These are phyloP conservation scores for Rhizoclosmatium sp. DNA, from an alignment of 192 early-diverging fungal species.

Conservation along the genomic window DNA sequence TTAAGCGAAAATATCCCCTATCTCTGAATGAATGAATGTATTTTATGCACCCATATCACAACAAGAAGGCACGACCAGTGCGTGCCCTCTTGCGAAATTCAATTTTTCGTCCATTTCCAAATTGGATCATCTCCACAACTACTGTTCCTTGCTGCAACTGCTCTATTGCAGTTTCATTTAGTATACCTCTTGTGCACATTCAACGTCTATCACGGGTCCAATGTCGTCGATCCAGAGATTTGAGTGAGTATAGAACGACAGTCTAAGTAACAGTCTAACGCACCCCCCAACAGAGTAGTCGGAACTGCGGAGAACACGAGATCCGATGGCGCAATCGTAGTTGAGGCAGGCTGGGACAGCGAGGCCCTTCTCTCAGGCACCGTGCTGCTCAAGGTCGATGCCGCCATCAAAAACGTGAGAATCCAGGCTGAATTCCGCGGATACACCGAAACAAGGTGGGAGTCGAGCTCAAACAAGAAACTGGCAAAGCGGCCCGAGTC, in stretches of 20 bases:
- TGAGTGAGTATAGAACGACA: neutral
- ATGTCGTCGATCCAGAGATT: neutral
- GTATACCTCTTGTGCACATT: too few relatives aligned
- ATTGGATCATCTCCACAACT: too few relatives aligned
- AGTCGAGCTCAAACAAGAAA: neutral
- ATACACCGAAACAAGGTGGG: slow-evolving; percentile 29
- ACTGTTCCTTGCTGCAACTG: too few relatives aligned
- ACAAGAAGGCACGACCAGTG: too few relatives aligned
- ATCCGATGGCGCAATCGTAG: slow-evolving; percentile 1
- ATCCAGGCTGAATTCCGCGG: slow-evolving; percentile 32
- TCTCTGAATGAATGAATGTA: too few relatives aligned
- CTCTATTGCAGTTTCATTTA: too few relatives aligned
- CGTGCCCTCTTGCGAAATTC: too few relatives aligned
- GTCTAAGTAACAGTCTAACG: neutral
- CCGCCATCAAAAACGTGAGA: slow-evolving; percentile 30
- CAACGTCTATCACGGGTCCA: too few relatives aligned
- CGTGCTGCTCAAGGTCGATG: slow-evolving; percentile 23
- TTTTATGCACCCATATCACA: too few relatives aligned
- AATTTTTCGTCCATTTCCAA: too few relatives aligned
- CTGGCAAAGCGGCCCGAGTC: neutral
- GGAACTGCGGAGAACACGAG: neutral
- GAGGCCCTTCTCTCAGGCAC: slow-evolving; percentile 13
- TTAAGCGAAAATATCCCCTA: too few relatives aligned
- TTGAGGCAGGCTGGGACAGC: slow-evolving; percentile 8
- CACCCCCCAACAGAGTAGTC: neutral